Percentiles rank a stretch among this genome's conserved stretches.
Evolutionary conservation across 345 rosid genomes (phyloP).

Genomic region (Psidium guajava): DNA sequence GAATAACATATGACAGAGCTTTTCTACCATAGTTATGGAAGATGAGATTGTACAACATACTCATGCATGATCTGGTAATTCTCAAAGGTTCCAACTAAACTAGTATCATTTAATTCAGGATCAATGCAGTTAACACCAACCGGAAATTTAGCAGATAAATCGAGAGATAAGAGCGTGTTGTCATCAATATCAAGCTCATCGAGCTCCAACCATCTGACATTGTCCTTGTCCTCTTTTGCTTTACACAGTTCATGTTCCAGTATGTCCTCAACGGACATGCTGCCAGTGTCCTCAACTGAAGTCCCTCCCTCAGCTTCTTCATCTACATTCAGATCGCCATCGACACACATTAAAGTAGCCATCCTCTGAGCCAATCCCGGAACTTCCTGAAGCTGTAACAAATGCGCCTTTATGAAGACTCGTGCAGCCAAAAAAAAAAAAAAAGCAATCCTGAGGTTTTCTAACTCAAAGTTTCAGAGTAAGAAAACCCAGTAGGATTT

Average conservation of each 20-base stretch:
- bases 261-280: constrained; percentile 31
- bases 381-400: constrained; percentile 63
- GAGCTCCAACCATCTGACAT: constrained; percentile 77
- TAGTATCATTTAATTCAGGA: not conserved
- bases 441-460: not conserved
- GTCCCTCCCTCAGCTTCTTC: constrained; percentile 20
- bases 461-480: not conserved
- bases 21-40: not conserved
- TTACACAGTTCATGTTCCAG: constrained; percentile 33
- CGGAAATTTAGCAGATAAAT: constrained; percentile 50
- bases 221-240: constrained; percentile 35
- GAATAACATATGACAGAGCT: not conserved
- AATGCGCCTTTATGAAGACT: not conserved
- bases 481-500: not conserved
- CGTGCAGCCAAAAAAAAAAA: not conserved
- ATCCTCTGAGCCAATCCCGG: constrained; percentile 91
- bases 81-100: not conserved
- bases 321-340: constrained; percentile 20
- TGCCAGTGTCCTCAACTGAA: constrained; percentile 5
- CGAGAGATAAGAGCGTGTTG: constrained; percentile 41
- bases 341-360: constrained; percentile 88
- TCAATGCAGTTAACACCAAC: constrained; percentile 16
- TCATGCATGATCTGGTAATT: not conserved
- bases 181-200: constrained; percentile 65
- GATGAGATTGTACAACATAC: not conserved